A percentile compares a stretch with the other conserved stretches of the same genome.
Evolutionary conservation across 176 grass and related monocot genomes (phyloP).

Genomic region (Raddia distichophylla): DNA sequence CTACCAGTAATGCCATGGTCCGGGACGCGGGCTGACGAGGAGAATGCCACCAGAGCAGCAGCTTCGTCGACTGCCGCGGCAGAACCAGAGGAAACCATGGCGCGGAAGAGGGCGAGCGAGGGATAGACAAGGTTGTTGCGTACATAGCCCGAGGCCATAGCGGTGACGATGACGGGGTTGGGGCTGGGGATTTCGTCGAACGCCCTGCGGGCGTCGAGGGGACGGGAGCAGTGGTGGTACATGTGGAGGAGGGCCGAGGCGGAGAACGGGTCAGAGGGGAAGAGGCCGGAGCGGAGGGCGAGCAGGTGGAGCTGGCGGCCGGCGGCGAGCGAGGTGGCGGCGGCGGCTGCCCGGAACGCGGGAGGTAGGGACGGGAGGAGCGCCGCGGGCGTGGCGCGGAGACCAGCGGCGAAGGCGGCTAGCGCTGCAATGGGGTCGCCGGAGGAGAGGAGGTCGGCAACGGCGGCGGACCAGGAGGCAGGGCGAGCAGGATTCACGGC

Average conservation of each 20-base stretch:
- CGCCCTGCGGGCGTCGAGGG: constrained; percentile 63
- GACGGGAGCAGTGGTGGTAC: constrained; percentile 68
- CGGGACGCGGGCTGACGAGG: constrained; percentile 56
- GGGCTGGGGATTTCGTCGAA: constrained; percentile 72
- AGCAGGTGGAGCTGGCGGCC: constrained; percentile 83
- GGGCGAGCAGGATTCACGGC: constrained; percentile 59
- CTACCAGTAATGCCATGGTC: constrained; percentile 38
- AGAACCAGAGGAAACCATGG: constrained; percentile 47
- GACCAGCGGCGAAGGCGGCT: constrained; percentile 48
- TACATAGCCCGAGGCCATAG: constrained; percentile 71
- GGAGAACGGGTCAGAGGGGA: constrained; percentile 62
- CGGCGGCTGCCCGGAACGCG: constrained; percentile 61
- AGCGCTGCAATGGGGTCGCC: constrained; percentile 53
- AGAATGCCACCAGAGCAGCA: constrained; percentile 60
- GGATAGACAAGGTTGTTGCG: constrained; percentile 54
- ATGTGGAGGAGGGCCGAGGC: constrained; percentile 79
- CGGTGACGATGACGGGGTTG: constrained; percentile 66
- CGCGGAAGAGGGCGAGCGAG: constrained; percentile 56
- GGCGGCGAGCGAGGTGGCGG: constrained; percentile 47
- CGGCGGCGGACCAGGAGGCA: constrained; percentile 68
- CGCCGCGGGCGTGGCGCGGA: constrained; percentile 47
- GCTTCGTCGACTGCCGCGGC: constrained; percentile 53
- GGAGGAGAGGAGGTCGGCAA: constrained; percentile 66
- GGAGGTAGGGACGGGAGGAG: constrained; percentile 58
- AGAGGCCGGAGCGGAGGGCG: constrained; percentile 59